Base-by-base conservation (phyloP, 1,284 basidiomycete genomes). In the Cryptococcus sp. region DNA sequence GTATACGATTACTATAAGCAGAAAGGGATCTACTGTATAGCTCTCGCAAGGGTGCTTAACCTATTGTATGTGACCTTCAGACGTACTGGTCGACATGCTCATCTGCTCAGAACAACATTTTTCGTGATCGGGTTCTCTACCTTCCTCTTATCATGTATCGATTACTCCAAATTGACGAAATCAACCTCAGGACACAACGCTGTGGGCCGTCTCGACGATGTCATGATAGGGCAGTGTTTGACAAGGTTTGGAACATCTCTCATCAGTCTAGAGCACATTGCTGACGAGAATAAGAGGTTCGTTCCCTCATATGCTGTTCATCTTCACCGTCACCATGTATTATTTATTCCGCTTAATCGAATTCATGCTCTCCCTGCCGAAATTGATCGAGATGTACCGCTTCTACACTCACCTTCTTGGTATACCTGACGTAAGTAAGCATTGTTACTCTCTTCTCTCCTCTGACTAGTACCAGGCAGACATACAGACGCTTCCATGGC, bases 61-160 rank as follows among this genome's bases (percentile, higher is more conserved):
- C 83, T 98, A 63, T 79, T 98, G 94, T 96, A 68, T 76, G 90
- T 83, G 23, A 4, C n/a, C 46, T 36, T 36, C 23, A 8, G 13
- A 8, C 13, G 1, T 46, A 30, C 11, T 23, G 23, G 23, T 23
- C 44, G 10, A 23, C 30, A 46, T 31, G 2, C 44, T 13, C 44
- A 8, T 11, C 44, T 46, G 23, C 13, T 53, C 76, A 96, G 92
- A 66, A 98, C 95, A 59, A 86, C 95, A 43, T 93, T 93, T 55
- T 99, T 98, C 74, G 95, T 98, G 46, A 95, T 98, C 66, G 84
- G 83, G 30, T 99, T 99, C 78, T 94, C 95, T 6, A 95, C 93
- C 4, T 98, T 99, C 74, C 80, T 99, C 11, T 77, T 95, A 6
- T 90, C 93, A 35, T 99, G 95, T 74, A 84, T 99, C 65, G 92